These are phyloP conservation scores for Cladosporium oxysporum DNA, from an alignment of 2,329 filamentous ascomycete genomes.

Conservation along the genomic window DNA sequence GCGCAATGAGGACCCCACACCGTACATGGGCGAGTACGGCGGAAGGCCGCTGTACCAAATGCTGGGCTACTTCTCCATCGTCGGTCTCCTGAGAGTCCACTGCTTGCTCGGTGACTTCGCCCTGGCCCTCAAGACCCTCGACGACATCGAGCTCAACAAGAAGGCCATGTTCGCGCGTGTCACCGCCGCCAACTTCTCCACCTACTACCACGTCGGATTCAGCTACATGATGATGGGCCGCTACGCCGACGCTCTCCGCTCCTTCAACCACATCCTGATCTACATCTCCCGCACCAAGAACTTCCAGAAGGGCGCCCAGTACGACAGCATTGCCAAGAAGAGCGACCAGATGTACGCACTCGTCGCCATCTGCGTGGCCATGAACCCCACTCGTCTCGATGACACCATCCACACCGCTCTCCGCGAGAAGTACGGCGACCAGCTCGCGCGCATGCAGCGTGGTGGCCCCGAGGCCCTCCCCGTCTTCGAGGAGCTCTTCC, in stretches of 20 bases:
- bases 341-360: slow-evolving; percentile 99
- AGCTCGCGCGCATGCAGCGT: slow-evolving; percentile 93
- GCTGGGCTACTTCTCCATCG: slow-evolving; percentile 99
- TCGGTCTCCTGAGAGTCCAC: slow-evolving; percentile 93
- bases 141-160: slow-evolving; percentile 99
- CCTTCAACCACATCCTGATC: slow-evolving; percentile 99
- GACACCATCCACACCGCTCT: slow-evolving; percentile 98
- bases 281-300: slow-evolving; percentile 99
- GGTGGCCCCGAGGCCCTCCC: slow-evolving; percentile 93
- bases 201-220: slow-evolving; percentile 99
- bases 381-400: slow-evolving; percentile 94
- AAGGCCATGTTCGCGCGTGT: slow-evolving; percentile 99
- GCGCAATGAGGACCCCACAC: slow-evolving; percentile 83
- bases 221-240: slow-evolving; percentile 99
- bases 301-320: slow-evolving; percentile 99
- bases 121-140: slow-evolving; percentile 95
- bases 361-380: slow-evolving; percentile 97
- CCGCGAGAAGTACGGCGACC: slow-evolving; percentile 98
- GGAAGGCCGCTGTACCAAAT: slow-evolving; percentile 93
- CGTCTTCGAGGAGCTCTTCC: slow-evolving; percentile 98
- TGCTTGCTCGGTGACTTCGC: slow-evolving; percentile 96
- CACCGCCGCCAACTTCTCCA: slow-evolving; percentile 99
- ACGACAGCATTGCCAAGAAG: slow-evolving; percentile 99
- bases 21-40: slow-evolving; percentile 93
- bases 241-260: slow-evolving; percentile 98